Evolutionary conservation across 2,329 filamentous ascomycete genomes (phyloP).

Genomic region (Neonectria sp.): DNA sequence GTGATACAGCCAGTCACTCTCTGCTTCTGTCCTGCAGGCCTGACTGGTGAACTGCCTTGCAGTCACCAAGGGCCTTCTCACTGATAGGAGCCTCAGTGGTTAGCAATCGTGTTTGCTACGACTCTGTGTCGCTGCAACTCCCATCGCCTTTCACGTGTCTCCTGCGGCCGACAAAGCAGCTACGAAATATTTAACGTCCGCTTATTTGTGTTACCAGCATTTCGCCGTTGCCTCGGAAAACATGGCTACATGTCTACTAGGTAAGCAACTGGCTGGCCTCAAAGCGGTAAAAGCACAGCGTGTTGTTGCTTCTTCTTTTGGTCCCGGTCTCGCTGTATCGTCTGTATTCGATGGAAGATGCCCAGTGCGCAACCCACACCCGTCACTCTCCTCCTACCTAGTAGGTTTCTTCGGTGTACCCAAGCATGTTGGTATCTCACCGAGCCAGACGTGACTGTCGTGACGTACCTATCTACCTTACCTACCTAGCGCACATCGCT

Average conservation of each 20-base stretch:
- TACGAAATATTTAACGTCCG: not conserved
- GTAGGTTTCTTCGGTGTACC: slow-evolving; percentile 14
- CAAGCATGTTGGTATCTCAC: slow-evolving; percentile 15
- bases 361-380: not conserved
- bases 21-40: slow-evolving; percentile 6
- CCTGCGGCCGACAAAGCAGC: not conserved
- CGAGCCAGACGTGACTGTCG: slow-evolving; percentile 11
- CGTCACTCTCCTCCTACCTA: not conserved
- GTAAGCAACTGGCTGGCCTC: not conserved
- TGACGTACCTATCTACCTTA: slow-evolving; percentile 7
- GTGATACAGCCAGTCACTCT: slow-evolving; percentile 26
- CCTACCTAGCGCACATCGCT: slow-evolving; percentile 3
- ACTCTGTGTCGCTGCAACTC: slow-evolving; percentile 17
- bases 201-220: slow-evolving; percentile 10
- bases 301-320: not conserved
- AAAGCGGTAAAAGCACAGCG: not conserved
- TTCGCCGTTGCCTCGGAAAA: not conserved
- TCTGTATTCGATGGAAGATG: not conserved
- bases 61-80: slow-evolving; percentile 12
- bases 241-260: not conserved
- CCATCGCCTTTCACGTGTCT: not conserved
- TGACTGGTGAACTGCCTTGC: slow-evolving; percentile 3
- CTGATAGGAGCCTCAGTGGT: not conserved
- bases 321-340: not conserved
- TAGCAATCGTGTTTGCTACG: slow-evolving; percentile 12